Base-by-base conservation (phyloP, 331 rosid species). In the Rhamnella rubrinervis region DNA sequence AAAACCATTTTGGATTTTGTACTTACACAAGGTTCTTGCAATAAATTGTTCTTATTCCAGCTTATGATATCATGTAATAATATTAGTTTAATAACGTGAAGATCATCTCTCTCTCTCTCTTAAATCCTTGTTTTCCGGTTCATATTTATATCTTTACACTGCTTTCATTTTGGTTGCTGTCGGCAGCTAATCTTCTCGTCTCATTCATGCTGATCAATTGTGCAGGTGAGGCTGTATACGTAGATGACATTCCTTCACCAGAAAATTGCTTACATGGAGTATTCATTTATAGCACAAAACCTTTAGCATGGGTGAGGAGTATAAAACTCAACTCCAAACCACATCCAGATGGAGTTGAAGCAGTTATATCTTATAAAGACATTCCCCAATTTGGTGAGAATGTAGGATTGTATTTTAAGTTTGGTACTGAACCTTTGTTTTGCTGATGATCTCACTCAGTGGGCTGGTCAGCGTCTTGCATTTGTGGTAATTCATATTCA, bases 171-270 rank as follows among this genome's bases (percentile, higher is more conserved):
- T 72, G 58, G 17, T 21, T 38, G 4, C 5, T 61, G 31, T 51
- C 35, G 59, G 19, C 16, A 37, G 14, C 37, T 38, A 5, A 20
- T 68, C 13, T 38, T 20, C 60, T 50, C 40, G 40, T 26, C 59
- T 68, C 37, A 46, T 50, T 62, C 56, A 56, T 61, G 25, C 65
- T 20, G 31, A 31, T 66, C 56, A 71, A 67, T 21, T 74, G 49
- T 61, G 35, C 76, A 93, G 98, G 98, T 21, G 98, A 93, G 81
- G 97, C 98, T 80, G 82, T 91, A 39, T 93, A 68, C 63, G 95
- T 91, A 71, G 95, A 91, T 63, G 98, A 93, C 83, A 91, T 93
- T 77, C 97, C 97, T 23, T 85, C 98, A 21, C 97, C 97, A 4
- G 20, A 57, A 67, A 82, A 87, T 83, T 95, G 98, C 82, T 80